These are phyloP conservation scores for Fomitopsis palustris DNA, from an alignment of 1,284 basidiomycete species.

Conservation along the genomic window DNA sequence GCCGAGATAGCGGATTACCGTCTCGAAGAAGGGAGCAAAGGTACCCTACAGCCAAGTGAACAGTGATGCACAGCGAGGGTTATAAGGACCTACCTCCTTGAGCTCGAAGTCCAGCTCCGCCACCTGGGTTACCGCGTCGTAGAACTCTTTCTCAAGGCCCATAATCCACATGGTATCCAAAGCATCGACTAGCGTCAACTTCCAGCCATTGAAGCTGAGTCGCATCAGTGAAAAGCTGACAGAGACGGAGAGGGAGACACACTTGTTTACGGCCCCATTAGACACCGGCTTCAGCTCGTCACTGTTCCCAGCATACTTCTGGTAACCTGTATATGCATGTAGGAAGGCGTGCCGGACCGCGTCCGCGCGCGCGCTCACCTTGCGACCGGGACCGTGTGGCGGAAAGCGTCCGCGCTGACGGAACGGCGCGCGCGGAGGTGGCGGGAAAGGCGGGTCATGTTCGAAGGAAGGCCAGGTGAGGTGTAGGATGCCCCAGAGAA, in stretches of 20 bases:
- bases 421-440: background rate
- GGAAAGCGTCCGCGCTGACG: background rate
- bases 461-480: slow-evolving; percentile 7
- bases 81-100: slow-evolving; percentile 25
- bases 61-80: background rate
- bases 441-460: background rate
- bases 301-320: slow-evolving; percentile 47
- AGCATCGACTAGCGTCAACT: slow-evolving; percentile 69
- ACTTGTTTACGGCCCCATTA: slow-evolving; percentile 50
- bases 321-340: slow-evolving; percentile 64
- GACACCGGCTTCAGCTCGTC: slow-evolving; percentile 61
- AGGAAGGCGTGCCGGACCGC: slow-evolving; percentile 56
- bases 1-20: slow-evolving; percentile 73
- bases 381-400: slow-evolving; percentile 3
- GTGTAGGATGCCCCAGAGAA: slow-evolving; percentile 8
- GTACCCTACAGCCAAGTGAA: slow-evolving; percentile 15
- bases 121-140: slow-evolving; percentile 57
- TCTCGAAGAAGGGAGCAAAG: slow-evolving; percentile 62
- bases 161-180: slow-evolving; percentile 78
- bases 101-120: slow-evolving; percentile 55
- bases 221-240: background rate
- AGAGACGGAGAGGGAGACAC: slow-evolving; percentile 16
- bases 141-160: slow-evolving; percentile 66
- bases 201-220: slow-evolving; percentile 69
- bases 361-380: slow-evolving; percentile 50